Base-by-base conservation (phyloP, 805 yeast species). In the Starmerella bombi region DNA sequence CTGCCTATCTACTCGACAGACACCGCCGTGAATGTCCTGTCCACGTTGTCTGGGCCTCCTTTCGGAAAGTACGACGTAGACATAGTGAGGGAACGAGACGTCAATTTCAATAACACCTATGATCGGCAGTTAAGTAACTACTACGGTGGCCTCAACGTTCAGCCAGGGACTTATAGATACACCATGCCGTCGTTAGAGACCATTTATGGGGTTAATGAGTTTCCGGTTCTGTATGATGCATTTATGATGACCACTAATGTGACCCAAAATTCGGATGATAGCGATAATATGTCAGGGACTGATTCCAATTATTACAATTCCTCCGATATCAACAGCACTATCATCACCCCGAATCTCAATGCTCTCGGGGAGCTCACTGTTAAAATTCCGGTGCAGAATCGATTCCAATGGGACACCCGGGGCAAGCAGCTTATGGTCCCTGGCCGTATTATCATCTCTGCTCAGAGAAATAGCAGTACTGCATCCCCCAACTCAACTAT, bases 61-160 rank as follows among this genome's bases (percentile, higher is more conserved):
- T 32, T 22, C n/a, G 27, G 15, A 16, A 25, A 38, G 25, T 37
- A 23, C 30, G 17, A 32, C 6, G 7, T 25, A 8, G 16, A 34
- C 5, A 12, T 38, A 3, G 37, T 38, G 12, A 22, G 37, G 14
- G 37, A 38, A 15, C 23, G 22, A 5, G 37, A 38, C 15, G 27
- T 38, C 14, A 8, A n/a, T 5, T 10, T 38, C 9, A 18, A 25
- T 32, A 5, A 10, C 7, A 28, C 15, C 17, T 12, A 15, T 12
- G 6, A 28, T 15, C n/a, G 6, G n/a, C 17, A 10, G 17, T 6
- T 15, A 7, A 7, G 6, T 6, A 28, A 15, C 7, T 28, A 28
- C 17, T 28, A 28, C 17, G 31, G 31, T 12, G 14, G 7, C 14
- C 6, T 15, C 7, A 28, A 28, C 17, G 27, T 23, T 23, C 10